Percentiles rank a stretch among this genome's conserved stretches.
phyloP scores from a whole-genome alignment of 441 rosid species.

The Rhodomyrtus psidioides region DNA sequence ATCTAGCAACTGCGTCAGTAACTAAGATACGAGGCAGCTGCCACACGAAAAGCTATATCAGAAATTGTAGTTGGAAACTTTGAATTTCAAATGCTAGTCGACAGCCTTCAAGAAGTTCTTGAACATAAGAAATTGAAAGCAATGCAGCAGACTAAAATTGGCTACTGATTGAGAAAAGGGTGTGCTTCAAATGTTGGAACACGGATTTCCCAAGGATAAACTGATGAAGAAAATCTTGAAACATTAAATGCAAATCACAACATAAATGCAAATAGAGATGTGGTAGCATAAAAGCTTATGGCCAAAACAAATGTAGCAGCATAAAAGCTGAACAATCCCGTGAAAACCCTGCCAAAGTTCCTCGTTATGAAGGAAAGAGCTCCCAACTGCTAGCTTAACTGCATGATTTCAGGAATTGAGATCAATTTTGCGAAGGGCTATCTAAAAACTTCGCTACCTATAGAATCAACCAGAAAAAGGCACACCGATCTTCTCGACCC shows the following conservation, averaged over 20 bases:
- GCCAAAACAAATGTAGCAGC: neutral
- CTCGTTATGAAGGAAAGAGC: neutral
- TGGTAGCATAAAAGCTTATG: neutral
- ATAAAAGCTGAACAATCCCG: neutral
- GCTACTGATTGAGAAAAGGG: neutral
- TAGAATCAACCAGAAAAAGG: neutral
- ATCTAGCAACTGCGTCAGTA: constrained; percentile 48
- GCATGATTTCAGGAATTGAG: neutral
- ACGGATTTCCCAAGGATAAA: neutral
- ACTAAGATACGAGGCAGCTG: constrained; percentile 51
- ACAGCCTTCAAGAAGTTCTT: neutral
- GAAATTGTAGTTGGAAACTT: neutral
- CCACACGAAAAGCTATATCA: neutral
- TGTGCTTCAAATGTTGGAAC: neutral
- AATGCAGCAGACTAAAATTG: neutral
- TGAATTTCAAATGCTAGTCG: neutral
- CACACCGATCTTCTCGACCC: neutral
- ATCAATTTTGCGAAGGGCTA: neutral
- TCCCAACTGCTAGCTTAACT: neutral
- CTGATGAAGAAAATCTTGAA: neutral
- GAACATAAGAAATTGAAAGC: neutral
- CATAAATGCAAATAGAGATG: neutral
- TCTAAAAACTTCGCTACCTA: neutral
- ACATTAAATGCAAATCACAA: neutral
- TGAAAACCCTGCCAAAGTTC: neutral